phyloP scores from a whole-genome alignment of 129 eudicot species.

The Daucus carota region DNA sequence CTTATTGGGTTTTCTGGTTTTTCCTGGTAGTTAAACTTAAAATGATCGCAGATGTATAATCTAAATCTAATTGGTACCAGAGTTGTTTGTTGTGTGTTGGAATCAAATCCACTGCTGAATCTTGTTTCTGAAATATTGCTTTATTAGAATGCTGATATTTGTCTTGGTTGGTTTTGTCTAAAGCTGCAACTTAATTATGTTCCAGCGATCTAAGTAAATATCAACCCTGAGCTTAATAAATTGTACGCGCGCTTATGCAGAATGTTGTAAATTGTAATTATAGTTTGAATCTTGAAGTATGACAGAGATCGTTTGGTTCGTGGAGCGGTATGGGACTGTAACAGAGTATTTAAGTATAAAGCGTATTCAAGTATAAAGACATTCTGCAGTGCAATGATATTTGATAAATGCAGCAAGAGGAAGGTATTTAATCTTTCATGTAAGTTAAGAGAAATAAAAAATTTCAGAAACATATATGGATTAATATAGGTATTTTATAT shows the following conservation, averaged over 20 bases:
- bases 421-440: too few species aligned
- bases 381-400: neutral
- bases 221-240: neutral
- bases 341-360: too few species aligned
- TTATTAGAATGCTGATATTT: neutral
- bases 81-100: neutral
- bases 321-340: too few species aligned
- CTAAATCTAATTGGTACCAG: constrained; percentile 21
- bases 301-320: too few species aligned
- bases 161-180: too few species aligned
- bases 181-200: neutral
- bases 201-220: neutral
- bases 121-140: neutral
- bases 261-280: too few species aligned
- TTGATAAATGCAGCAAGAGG: too few species aligned
- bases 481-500: too few species aligned
- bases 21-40: neutral
- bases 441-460: too few species aligned
- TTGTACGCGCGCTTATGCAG: neutral
- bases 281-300: too few species aligned
- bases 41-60: constrained; percentile 12
- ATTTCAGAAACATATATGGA: too few species aligned
- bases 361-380: too few species aligned
- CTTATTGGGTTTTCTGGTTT: neutral
- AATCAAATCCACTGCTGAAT: neutral